Evolutionary conservation across 108 stramenopile genomes (phyloP), one percentile per base, ranked within the genome.

Genomic region (Tribonema minus): DNA sequence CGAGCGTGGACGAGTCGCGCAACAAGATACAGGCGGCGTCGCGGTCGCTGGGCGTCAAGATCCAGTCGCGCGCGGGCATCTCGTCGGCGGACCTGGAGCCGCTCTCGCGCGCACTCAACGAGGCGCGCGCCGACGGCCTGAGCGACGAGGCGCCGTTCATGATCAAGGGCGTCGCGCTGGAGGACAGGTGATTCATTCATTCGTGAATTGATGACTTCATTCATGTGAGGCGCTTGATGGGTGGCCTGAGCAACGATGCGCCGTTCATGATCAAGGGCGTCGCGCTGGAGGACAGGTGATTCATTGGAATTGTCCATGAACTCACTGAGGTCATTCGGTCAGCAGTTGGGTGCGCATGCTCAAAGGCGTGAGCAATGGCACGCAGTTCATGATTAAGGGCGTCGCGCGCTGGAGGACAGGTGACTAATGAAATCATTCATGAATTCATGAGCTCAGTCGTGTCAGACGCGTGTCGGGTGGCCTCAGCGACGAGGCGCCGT

Each of bases 31-130:
- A 60, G 20, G 67, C 77, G 5, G 34, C 68, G 38, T 40, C 64
- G 77, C n/a, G 77, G 33, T 46, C 77, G 35, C 61, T 79, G 30
- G 60, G 58, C 4, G 77, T 79, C 29, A 79, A 79, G 77, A 79
- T 79, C 67, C 77, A 79, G 68, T 66, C 64, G 64, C 64, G 66
- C 38, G 68, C 77, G 20, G 77, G 77, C 20, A 68, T 79, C 23
- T 35, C 77, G 9, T 9, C 46, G 60, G 77, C 68, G 67, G 77
- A 79, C 60, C 37, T 79, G 58, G 77, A 79, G 30, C 29, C 70
- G 30, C 68, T 79, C 67, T 34, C 46, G 28, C 64, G 62, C 38
- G 40, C 77, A 27, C 58, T 79, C 39, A 35, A 40, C 2, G 77
- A 79, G 60, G 77, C 77, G 23, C 68, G 68, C 61, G 34, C 60